Evolutionary conservation across 148 eudicot species (phyloP).

Genomic region (Spergularia marina): DNA sequence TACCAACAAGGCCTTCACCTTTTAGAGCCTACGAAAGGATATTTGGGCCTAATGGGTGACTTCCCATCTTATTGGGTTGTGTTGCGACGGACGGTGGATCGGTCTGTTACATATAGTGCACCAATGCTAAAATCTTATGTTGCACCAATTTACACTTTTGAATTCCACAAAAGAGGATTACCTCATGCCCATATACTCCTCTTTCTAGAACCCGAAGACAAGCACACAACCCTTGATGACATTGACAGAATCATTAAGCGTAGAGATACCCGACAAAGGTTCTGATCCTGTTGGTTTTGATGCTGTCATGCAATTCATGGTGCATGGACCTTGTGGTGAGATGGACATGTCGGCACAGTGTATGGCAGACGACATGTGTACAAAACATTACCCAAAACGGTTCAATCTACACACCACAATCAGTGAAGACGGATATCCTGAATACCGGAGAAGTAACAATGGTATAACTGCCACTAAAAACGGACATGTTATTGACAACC

Average conservation of each 20-base stretch:
- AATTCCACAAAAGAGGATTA: conserved; percentile 16
- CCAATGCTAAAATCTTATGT: background rate
- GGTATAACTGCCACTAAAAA: background rate
- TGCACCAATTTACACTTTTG: conserved; percentile 26
- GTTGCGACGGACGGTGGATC: too few species aligned
- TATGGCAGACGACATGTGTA: background rate
- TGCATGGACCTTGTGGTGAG: background rate
- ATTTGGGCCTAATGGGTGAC: too few species aligned
- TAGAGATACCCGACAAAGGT: background rate
- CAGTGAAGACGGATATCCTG: background rate
- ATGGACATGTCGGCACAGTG: background rate
- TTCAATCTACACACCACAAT: background rate
- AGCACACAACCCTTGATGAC: background rate
- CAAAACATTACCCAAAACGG: conserved; percentile 2
- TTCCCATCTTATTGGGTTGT: too few species aligned
- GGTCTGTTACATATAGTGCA: too few species aligned
- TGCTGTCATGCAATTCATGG: background rate
- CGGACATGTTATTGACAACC: too few species aligned
- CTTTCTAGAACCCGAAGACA: background rate
- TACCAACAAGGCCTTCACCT: too few species aligned
- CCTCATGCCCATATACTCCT: background rate
- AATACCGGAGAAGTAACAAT: background rate
- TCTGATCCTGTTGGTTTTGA: background rate
- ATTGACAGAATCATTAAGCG: background rate
- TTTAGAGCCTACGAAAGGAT: too few species aligned